Base-by-base conservation (phyloP, 176 grass and related monocot genomes). In the Raddia guianensis region DNA sequence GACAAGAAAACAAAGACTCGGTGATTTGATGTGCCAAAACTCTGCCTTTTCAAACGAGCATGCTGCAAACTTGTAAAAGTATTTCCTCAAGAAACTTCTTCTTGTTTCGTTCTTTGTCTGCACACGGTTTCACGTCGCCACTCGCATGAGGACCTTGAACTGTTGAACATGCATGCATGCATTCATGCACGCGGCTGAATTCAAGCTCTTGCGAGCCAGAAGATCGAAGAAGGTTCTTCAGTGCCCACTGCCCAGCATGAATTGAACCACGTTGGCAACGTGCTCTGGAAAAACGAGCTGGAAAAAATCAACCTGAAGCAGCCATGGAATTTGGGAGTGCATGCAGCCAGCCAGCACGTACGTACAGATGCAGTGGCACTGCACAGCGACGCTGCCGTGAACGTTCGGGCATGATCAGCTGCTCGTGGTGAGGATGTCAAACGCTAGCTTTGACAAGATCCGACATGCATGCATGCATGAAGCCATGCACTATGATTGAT, bases 191-290 rank as follows among this genome's bases (percentile, higher is more conserved):
- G 37, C 37, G 4, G 37, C 37, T 40, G 37, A 34, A 7, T 68
- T 20, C 51, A 14, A 6, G 59, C 75, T 64, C 49, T 49, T 74
- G 69, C 70, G 50, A 43, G 68, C 12, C 18, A 50, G 27, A 27
- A n/a, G n/a, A n/a, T n/a, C n/a, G n/a, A n/a, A 72, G 74, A 85
- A 72, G 20, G 13, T 85, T 77, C 66, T 85, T 77, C 66, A 64
- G 57, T 12, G 32, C 16, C 7, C 66, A 64, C 19, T 12, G 32
- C 16, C 7, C 15, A 12, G 33, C 52, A 27, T 11, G 49, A 64
- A 51, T 21, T 65, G 3, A 33, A 63, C 19, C 66, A 52, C 71
- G 74, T 45, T 45, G 43, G 15, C 37, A 19, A 56, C 33, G 49
- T 54, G 5, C 48, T 33, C 27, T 19, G 33, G 33, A 52, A 21